A percentile compares a stretch with the other conserved stretches of the same genome.
Evolutionary conservation across 257 asterid species (phyloP).

Genomic region (Parsonsia alboflavescens): DNA sequence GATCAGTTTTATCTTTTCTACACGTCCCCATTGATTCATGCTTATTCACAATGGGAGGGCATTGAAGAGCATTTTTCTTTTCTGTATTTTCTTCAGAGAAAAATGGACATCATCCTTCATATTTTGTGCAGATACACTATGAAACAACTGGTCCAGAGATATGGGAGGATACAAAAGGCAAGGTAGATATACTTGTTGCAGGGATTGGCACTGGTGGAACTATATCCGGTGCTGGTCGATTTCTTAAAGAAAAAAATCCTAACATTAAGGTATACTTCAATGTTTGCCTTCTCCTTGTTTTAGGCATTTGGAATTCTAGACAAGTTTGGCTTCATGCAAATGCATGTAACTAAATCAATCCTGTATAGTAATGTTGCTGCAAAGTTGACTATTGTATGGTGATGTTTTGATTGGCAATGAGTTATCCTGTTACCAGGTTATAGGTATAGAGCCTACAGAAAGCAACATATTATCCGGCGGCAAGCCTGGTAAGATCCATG

Average conservation of each 20-base stretch:
- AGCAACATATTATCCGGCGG: conserved; percentile 95
- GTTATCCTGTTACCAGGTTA: conserved; percentile 44
- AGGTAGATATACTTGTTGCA: conserved; percentile 91
- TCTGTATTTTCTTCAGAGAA: not conserved
- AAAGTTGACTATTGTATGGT: not conserved
- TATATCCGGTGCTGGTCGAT: conserved; percentile 83
- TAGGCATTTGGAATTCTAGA: not conserved
- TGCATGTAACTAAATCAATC: no score
- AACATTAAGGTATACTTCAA: conserved; percentile 56
- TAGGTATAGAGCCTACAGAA: conserved; percentile 94
- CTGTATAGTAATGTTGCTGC: not conserved
- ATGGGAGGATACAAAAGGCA: conserved; percentile 97
- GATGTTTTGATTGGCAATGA: not conserved
- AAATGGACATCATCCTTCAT: not conserved
- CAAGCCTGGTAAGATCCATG: conserved; percentile 82
- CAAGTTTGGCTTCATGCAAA: not conserved
- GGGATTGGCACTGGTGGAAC: conserved; percentile 99
- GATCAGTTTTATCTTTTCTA: not conserved
- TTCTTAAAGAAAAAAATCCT: conserved; percentile 69
- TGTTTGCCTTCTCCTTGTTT: not conserved
- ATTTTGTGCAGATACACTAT: conserved; percentile 66
- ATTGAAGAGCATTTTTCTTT: not conserved
- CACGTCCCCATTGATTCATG: not conserved
- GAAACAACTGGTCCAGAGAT: conserved; percentile 99
- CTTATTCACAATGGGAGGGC: not conserved